A percentile compares a stretch with the other conserved stretches of the same genome.
phyloP scores from a whole-genome alignment of 441 rosid genomes.

The Hura crepitans region DNA sequence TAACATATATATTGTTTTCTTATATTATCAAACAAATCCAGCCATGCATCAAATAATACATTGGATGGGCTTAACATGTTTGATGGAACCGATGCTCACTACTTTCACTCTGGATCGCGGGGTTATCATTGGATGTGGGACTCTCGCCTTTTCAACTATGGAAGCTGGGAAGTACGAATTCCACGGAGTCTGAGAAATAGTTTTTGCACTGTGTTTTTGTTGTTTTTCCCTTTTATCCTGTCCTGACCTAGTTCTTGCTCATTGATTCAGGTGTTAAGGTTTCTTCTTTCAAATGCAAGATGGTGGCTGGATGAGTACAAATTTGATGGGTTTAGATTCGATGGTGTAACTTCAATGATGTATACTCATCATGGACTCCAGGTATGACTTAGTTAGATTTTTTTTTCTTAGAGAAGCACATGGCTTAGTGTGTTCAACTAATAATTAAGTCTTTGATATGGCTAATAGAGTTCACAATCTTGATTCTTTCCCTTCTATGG shows the following conservation, averaged over 20 bases:
- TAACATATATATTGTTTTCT: slow-evolving; percentile 12
- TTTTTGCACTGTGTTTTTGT: not conserved
- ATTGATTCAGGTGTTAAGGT: slow-evolving; percentile 69
- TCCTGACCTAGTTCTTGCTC: slow-evolving; percentile 14
- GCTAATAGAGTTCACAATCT: too few relatives aligned
- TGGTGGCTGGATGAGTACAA: slow-evolving; percentile 99
- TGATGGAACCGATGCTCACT: slow-evolving; percentile 93
- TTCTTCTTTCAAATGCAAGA: slow-evolving; percentile 92
- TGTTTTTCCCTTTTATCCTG: slow-evolving; percentile 3
- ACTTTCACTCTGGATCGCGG: slow-evolving; percentile 81
- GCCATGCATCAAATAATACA: slow-evolving; percentile 89
- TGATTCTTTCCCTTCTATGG: too few relatives aligned
- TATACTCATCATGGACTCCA: slow-evolving; percentile 92
- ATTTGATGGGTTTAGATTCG: slow-evolving; percentile 98
- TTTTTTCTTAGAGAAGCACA: too few relatives aligned
- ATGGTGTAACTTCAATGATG: slow-evolving; percentile 99
- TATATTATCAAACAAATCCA: slow-evolving; percentile 25
- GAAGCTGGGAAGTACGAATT: slow-evolving; percentile 90
- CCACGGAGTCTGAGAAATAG: slow-evolving; percentile 3
- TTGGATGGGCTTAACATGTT: slow-evolving; percentile 97
- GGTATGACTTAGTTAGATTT: slow-evolving; percentile 35
- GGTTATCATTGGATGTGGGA: slow-evolving; percentile 99
- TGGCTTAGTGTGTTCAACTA: not conserved
- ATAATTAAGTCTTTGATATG: not conserved
- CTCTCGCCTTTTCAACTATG: slow-evolving; percentile 96